phyloP scores from a whole-genome alignment of 75 land plant species.

The Larix kaempferi region DNA sequence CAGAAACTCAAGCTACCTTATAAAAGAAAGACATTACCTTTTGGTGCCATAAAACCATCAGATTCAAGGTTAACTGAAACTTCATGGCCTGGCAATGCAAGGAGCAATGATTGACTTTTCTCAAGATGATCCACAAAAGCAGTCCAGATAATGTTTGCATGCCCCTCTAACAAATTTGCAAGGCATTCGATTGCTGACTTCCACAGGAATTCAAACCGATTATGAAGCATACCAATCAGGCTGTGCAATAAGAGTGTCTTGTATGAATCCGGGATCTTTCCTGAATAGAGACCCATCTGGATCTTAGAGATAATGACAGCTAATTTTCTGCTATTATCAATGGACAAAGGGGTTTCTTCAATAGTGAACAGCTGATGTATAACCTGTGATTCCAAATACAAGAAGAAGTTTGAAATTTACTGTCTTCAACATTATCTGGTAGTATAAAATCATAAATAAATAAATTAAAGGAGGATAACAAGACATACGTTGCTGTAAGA shows the following conservation, averaged over 20 bases:
- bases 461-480: too few relatives aligned
- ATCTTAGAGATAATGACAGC: constrained; percentile 47
- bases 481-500: background rate
- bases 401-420: background rate
- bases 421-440: constrained; percentile 9
- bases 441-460: background rate
- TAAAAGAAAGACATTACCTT: constrained; percentile 1
- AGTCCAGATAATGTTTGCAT: constrained; percentile 43
- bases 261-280: constrained; percentile 41
- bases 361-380: constrained; percentile 52
- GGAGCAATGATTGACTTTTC: constrained; percentile 24
- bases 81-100: constrained; percentile 4
- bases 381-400: constrained; percentile 40
- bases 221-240: constrained; percentile 72
- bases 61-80: background rate
- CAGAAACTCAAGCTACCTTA: background rate
- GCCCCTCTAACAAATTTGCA: constrained; percentile 34
- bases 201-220: constrained; percentile 66
- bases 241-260: constrained; percentile 47
- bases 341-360: constrained; percentile 54
- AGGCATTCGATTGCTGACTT: constrained; percentile 66
- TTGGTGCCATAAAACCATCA: background rate
- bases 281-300: constrained; percentile 47
- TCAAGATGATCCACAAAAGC: constrained; percentile 37
- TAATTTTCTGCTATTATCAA: constrained; percentile 54